These are phyloP conservation scores for Larix kaempferi DNA, from an alignment of 75 land plant genomes.

Conservation along the genomic window DNA sequence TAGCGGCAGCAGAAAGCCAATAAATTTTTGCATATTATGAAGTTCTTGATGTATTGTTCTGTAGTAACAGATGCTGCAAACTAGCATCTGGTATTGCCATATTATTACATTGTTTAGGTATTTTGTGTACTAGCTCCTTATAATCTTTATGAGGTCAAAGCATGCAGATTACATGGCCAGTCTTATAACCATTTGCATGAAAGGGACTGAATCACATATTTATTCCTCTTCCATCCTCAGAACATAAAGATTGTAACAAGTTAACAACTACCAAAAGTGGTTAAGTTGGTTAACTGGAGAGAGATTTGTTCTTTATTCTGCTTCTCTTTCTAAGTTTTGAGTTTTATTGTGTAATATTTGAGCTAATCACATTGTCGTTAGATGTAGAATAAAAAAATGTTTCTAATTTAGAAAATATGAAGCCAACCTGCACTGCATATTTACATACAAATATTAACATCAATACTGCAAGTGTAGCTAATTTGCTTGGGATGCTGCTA, in stretches of 20 bases:
- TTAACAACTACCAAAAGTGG: not conserved
- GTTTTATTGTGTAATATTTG: not conserved
- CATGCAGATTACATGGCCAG: not conserved
- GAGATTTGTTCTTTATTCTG: not conserved
- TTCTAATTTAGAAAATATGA: not conserved
- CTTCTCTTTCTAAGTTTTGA: not conserved
- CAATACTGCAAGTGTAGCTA: not conserved
- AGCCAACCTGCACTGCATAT: not conserved
- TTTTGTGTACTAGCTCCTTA: not conserved
- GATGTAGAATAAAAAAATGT: not conserved
- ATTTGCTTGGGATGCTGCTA: not conserved
- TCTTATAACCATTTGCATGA: not conserved
- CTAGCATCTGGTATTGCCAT: not conserved
- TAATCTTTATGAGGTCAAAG: not conserved
- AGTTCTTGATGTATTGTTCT: not conserved
- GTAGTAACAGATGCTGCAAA: slow-evolving; percentile 1
- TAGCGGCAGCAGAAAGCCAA: not conserved
- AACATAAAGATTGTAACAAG: not conserved
- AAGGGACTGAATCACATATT: not conserved
- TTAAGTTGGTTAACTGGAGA: not conserved
- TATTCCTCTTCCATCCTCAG: not conserved
- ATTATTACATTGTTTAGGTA: not conserved
- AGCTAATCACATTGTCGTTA: not conserved
- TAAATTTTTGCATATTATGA: not conserved
- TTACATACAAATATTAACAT: not conserved